Conservation (phyloP, 176 grass and related monocot species). For the Carex kokanica region DNA sequence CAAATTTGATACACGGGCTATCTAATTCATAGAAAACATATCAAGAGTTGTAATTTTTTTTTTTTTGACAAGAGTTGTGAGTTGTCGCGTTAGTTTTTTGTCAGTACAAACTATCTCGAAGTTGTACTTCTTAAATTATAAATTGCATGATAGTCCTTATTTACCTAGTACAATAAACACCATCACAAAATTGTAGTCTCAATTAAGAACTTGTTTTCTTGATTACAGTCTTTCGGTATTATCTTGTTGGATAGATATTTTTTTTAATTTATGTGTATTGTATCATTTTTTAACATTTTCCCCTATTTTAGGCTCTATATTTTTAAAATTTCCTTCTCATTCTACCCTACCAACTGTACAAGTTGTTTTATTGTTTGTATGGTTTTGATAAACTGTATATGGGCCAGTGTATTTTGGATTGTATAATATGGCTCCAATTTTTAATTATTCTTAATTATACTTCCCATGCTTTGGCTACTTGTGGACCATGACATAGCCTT, state of each 20-base stretch:
- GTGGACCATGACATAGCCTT: slow-evolving; percentile 25
- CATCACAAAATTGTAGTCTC: too few species aligned
- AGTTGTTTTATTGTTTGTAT: slow-evolving; percentile 17
- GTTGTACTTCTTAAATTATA: background rate
- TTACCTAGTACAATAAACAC: too few species aligned
- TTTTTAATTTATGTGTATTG: background rate
- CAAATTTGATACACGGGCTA: background rate
- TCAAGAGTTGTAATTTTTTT: background rate
- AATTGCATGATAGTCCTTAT: background rate
- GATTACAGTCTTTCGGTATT: background rate
- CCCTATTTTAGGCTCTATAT: background rate
- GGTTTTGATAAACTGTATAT: slow-evolving; percentile 9
- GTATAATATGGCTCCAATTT: slow-evolving; percentile 5
- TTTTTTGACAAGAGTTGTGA: background rate
- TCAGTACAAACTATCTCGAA: background rate
- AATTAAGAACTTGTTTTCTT: too few species aligned
- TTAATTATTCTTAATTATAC: slow-evolving; percentile 11
- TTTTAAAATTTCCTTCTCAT: background rate
- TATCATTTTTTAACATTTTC: background rate
- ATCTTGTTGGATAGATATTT: background rate
- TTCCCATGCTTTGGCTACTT: slow-evolving; percentile 15
- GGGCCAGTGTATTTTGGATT: slow-evolving; percentile 15
- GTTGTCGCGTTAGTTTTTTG: background rate
- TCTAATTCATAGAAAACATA: background rate
- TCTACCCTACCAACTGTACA: background rate